phyloP scores from a whole-genome alignment of 768 basidiomycete species.

The Gymnopilus dilepis region DNA sequence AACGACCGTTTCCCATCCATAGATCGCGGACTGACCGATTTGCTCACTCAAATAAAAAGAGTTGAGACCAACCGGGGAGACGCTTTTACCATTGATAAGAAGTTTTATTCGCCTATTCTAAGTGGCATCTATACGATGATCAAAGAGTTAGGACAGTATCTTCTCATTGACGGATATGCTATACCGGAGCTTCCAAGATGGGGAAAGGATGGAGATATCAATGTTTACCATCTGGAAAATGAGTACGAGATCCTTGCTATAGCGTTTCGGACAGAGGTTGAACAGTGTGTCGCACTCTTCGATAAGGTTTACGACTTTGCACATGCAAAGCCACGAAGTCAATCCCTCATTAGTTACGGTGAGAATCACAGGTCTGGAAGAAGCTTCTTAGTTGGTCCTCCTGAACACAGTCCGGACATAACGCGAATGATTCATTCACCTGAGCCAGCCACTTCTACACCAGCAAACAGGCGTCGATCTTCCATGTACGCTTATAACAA shows the following conservation, averaged over 20 bases:
- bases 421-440: not conserved
- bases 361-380: not conserved
- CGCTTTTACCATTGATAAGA: not conserved
- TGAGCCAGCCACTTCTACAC: not conserved
- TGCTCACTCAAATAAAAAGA: not conserved
- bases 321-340: not conserved
- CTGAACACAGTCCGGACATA: not conserved
- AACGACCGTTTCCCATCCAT: not conserved
- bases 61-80: not conserved
- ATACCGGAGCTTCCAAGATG: not conserved
- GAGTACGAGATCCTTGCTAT: conserved; percentile 3
- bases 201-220: conserved; percentile 1
- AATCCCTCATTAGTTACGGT: not conserved
- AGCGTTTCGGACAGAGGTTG: conserved; percentile 13
- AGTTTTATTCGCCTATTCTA: not conserved
- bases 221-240: not conserved
- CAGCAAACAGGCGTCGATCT: not conserved
- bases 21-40: not conserved
- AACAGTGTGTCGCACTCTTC: not conserved
- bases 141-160: not conserved
- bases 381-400: not conserved
- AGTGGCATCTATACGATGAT: not conserved
- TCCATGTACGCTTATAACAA: not conserved
- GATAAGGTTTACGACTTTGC: not conserved
- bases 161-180: not conserved